Base-by-base conservation (phyloP, 1,139 yeast genomes). In the Zygosaccharomyces sapae region DNA sequence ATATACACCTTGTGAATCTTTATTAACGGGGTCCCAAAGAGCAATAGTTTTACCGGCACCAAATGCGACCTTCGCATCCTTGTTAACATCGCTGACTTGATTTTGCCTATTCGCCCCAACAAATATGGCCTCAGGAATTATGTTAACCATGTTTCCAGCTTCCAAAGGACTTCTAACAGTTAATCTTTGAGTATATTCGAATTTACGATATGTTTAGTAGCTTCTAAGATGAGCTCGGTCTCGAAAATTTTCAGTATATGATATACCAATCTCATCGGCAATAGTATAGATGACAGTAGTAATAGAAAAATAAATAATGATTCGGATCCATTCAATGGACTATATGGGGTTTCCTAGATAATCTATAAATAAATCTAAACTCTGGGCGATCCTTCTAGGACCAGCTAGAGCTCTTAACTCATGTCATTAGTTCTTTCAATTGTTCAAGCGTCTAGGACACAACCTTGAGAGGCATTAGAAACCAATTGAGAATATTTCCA, bases 381-480 rank as follows among this genome's bases (percentile, higher is more conserved):
- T 9, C 9, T 13, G 5, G 9, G 20, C 37, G 22, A 33, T 12
- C 22, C 20, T 33, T 33, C 12, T 20, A 33, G 37, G 37, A 20
- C 37, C 37, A 13, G 20, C 37, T n/a, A 20, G 12, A 33, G 22
- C 5, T 33, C 20, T 33, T 9, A 10, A 18, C n/a, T 33, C n/a
- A 18, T n/a, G 6, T 13, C 9, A 20, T 33, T 16, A 18, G 20
- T 33, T 33, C 3, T 18, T 20, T n/a, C n/a, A n/a, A n/a, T n/a
- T n/a, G n/a, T 8, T 57, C 51, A 50, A 54, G 66, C 72, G 67
- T 90, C 97, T 44, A 90, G 78, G 48, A 92, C 95, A 79, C 97
- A 90, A 45, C 98, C 98, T 53, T 75, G 73, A 46, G 96, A 81
- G 42, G 98, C 97, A 66, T 89, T 89, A 46, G 92, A 76, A 19